Base-by-base conservation (phyloP, 352 stramenopile species). In the Globisporangium canariense region DNA sequence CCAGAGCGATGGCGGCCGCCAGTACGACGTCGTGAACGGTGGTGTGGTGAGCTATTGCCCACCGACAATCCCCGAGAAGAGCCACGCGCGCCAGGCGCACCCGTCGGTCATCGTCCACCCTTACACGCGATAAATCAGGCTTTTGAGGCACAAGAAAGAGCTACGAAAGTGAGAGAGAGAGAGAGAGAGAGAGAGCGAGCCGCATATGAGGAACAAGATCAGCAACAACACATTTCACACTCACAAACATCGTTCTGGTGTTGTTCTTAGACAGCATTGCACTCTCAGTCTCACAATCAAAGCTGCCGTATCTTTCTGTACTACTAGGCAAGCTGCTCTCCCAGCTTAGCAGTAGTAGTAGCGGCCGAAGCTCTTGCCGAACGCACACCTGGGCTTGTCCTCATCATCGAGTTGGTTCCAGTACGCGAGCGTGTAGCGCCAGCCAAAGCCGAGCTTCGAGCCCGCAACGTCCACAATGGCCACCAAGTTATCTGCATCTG, bases 21-120 rank as follows among this genome's bases (percentile, higher is more conserved):
- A 77, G n/a, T 89, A 77, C 62, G 69, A 91, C 45, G 86, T 94
- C 22, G 67, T 92, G 43, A 92, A 87, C 40, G 81, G 84, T 20
- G 80, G 77, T 6, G 58, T 67, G 6, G 69, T 94, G 32, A 47
- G 58, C 41, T 77, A 85, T 67, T 88, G 81, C 52, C 69, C 78
- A 25, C 81, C 86, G 5, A 90, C 77, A 18, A 90, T 92, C 40
- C 45, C 61, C 0, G 86, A 94, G 65, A 90, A 90, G 66, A 69
- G 78, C 41, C 73, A 94, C 60, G 41, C 63, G n/a, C 73, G 83
- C 13, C 82, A 94, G 70, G 65, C 68, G 4, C 81, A 92, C 58
- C 81, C 83, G 5, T 92, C 85, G 10, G 71, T 92, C n/a, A 69
- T 65, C 32, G 63, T 90, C 8, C 82, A 92, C 50, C 80, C 77